Base-by-base conservation (phyloP, 2,329 filamentous ascomycete species). In the Claviceps citrina region DNA sequence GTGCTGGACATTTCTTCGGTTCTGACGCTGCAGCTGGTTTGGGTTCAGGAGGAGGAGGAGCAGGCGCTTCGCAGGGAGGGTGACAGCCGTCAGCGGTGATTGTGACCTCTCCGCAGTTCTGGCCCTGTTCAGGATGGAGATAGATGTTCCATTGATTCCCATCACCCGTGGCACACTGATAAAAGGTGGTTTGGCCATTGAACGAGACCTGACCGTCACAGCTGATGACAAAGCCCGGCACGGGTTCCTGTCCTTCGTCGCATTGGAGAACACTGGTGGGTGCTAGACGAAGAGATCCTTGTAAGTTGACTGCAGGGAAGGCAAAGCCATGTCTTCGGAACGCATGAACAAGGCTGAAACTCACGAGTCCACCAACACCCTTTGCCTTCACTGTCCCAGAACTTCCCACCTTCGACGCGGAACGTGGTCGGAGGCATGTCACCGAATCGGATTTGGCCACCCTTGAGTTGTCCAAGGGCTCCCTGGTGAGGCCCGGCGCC, bases 321-420 rank as follows among this genome's bases (percentile, higher is more conserved):
- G 13, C 7, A 15, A 22, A 22, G 19, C 19, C 31, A 24, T 24
- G 7, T 15, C 7, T 24, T 5, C 20, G 19, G 13, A 19, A 5
- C 19, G 26, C 31, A 31, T 16, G 15, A 18, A 19, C n/a, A n/a
- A 5, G 19, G 10, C 8, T 13, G 24, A 9, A 3, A 36, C 63
- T 54, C 56, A 73, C 69, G 63, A 46, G 76, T 80, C 51, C 79
- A 60, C 56, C 78, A 76, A 51, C 78, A 81, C 16, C 76, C 75
- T 42, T 71, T 65, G 33, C 69, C 68, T 36, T 63, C 62, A 36
- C 59, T 54, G 51, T 81, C 77, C 15, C 62, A 70, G 44, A 82
- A 65, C 18, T 70, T 67, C 38, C 65, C 64, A 13, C 62, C 61
- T 45, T 67, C 62, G 48, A 80, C 65, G 42, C 66, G 75, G 53